Conservation (phyloP, 345 rosid species). For the Stellera chamaejasme region DNA sequence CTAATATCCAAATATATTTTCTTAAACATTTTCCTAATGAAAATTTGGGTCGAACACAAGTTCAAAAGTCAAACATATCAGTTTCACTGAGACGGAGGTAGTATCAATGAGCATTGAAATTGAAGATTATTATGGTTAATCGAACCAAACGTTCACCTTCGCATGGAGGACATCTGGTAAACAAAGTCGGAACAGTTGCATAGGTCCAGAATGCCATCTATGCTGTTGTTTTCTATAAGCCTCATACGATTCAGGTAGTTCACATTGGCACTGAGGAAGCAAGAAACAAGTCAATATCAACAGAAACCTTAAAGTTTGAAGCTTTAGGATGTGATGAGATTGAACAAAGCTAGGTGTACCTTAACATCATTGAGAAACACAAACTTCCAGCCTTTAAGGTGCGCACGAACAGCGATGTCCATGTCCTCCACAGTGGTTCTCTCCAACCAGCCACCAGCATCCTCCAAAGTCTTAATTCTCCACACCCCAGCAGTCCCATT, state of each 20-base stretch:
- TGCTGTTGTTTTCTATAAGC: slow-evolving; percentile 87
- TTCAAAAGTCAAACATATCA: no score
- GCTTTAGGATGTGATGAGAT: not conserved
- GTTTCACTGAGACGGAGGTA: not conserved
- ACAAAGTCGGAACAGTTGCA: slow-evolving; percentile 84
- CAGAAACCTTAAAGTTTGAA: not conserved
- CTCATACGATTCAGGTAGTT: slow-evolving; percentile 78
- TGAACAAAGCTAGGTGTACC: slow-evolving; percentile 25
- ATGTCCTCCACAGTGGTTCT: slow-evolving; percentile 91
- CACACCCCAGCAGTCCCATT: slow-evolving; percentile 90
- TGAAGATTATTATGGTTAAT: not conserved
- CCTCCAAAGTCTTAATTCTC: slow-evolving; percentile 84
- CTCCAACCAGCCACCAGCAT: slow-evolving; percentile 86
- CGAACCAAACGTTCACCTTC: slow-evolving; percentile 30
- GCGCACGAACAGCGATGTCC: slow-evolving; percentile 92
- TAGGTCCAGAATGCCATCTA: slow-evolving; percentile 91
- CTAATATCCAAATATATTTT: no score
- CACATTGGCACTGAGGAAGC: slow-evolving; percentile 60
- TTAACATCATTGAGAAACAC: slow-evolving; percentile 72
- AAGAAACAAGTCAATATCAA: not conserved
- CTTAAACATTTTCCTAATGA: no score
- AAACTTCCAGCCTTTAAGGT: slow-evolving; percentile 82
- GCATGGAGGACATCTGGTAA: slow-evolving; percentile 55
- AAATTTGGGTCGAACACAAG: no score
- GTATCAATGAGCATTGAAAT: not conserved